Base-by-base conservation (phyloP, 345 rosid species). In the Brassica rapa region DNA sequence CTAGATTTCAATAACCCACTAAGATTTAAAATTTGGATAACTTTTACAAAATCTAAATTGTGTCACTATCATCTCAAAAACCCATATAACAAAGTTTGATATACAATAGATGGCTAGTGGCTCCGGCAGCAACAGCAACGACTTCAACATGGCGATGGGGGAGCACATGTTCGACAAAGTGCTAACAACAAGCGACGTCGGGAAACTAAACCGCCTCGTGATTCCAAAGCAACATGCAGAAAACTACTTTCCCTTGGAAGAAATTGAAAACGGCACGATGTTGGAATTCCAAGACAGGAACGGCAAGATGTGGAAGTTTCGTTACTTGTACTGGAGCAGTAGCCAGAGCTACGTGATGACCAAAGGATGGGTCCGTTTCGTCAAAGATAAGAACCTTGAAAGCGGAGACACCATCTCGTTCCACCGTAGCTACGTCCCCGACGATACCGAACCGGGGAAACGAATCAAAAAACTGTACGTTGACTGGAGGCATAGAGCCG, bases 271-370 rank as follows among this genome's bases (percentile, higher is more conserved):
- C 73, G 95, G 92, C 24, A 88, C 86, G 10, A 71, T 89, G 16
- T 79, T 94, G 84, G 91, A 92, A 71, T 94, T 94, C 73, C 92
- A 90, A 78, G 98, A 94, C 82, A 80, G 80, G 29, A 84, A 77
- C 75, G 94, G 93, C 33, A 92, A 89, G 83, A 68, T 82, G 7
- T 92, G 96, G 98, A 83, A 87, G 77, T 90, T 94, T 82, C 84
- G 94, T 35, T 92, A 94, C 88, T 94, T 95, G n/a, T 94, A 89
- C 80, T 92, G 97, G 97, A 89, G 82, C 72, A 92, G 96, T 80
- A 94, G 97, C 88, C 97, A 94, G 85, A 94, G 98, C 88, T 94
- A 94, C 67, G 97, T 92, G 35, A 94, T 94, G 94, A 94, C 97
- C 0, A 94, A 88, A 83, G 98, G 97, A 1, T 92, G 98, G 97